Evolutionary conservation across 805 yeast genomes (phyloP).

Genomic region (Kazachstania taianensis): DNA sequence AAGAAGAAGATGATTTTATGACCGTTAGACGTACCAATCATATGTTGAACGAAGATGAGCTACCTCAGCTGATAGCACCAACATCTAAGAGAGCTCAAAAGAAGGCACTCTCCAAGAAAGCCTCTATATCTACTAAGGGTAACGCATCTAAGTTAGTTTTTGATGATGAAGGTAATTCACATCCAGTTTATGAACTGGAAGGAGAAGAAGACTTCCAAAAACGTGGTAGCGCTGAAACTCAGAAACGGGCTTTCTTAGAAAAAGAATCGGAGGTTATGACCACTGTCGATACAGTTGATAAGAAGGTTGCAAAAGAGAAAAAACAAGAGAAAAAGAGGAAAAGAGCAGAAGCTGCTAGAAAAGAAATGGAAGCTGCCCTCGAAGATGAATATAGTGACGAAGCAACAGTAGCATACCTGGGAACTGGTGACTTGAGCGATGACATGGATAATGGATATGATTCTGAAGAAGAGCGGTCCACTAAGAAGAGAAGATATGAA

Average conservation of each 20-base stretch:
- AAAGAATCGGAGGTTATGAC: conserved; percentile 64
- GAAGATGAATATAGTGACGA: conserved; percentile 19
- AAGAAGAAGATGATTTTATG: conserved; percentile 63
- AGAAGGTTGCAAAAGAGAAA: conserved; percentile 63
- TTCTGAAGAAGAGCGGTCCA: conserved; percentile 12
- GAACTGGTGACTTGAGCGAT: conserved; percentile 29
- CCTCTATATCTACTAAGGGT: conserved; percentile 48
- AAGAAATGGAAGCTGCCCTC: conserved; percentile 32
- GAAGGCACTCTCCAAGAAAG: conserved; percentile 80
- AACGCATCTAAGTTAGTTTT: conserved; percentile 71
- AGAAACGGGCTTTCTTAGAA: conserved; percentile 55
- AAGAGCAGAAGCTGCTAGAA: conserved; percentile 69
- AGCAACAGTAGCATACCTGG: conserved; percentile 25
- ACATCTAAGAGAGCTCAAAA: conserved; percentile 78
- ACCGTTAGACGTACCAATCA: conserved; percentile 72
- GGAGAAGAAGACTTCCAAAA: conserved; percentile 78
- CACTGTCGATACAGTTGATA: conserved; percentile 67
- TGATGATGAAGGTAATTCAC: conserved; percentile 92
- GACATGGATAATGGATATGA: conserved; percentile 33
- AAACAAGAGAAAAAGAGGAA: conserved; percentile 80
- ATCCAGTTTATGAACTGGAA: conserved; percentile 82
- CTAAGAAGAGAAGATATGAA: conserved; percentile 20
- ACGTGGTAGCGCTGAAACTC: conserved; percentile 55
- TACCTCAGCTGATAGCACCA: conserved; percentile 51
- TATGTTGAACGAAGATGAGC: conserved; percentile 49